These are phyloP conservation scores for Zea luxurians DNA, from an alignment of 176 grass and related monocot species.

Conservation along the genomic window DNA sequence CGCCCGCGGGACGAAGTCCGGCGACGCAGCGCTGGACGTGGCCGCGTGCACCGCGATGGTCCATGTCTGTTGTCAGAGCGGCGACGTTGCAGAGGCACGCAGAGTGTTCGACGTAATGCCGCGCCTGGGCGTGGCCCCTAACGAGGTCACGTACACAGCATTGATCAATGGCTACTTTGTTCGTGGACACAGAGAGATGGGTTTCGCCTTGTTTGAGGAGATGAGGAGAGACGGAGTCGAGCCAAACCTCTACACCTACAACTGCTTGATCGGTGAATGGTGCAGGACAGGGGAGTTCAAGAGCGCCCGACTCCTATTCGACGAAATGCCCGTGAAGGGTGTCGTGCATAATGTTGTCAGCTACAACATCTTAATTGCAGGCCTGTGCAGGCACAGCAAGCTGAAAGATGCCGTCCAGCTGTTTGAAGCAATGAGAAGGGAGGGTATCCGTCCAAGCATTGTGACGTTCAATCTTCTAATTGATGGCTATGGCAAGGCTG, in stretches of 20 bases:
- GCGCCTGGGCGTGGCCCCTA: conserved; percentile 41
- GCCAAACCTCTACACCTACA: conserved; percentile 68
- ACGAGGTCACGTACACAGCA: conserved; percentile 69
- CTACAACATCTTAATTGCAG: conserved; percentile 57
- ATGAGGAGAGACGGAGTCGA: conserved; percentile 47
- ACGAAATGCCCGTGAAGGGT: conserved; percentile 65
- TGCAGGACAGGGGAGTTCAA: conserved; percentile 48
- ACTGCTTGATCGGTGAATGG: conserved; percentile 52
- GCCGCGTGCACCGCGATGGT: conserved; percentile 57
- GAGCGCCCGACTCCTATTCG: conserved; percentile 46
- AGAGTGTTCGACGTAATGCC: conserved; percentile 62
- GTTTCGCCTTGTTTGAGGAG: conserved; percentile 50
- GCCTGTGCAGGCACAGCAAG: conserved; percentile 47
- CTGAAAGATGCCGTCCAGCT: conserved; percentile 46
- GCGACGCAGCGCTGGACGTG: conserved; percentile 45
- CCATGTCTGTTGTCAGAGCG: conserved; percentile 48
- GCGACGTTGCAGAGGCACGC: conserved; percentile 40
- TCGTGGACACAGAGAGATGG: conserved; percentile 27
- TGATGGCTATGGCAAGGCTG: conserved; percentile 59
- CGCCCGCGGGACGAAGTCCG: conserved; percentile 34
- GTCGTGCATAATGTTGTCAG: conserved; percentile 51
- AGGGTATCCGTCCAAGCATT: conserved; percentile 51
- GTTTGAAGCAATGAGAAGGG: conserved; percentile 47
- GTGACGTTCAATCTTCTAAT: conserved; percentile 73
- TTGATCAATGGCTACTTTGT: conserved; percentile 65